Evolutionary conservation across 108 stramenopile species (phyloP), one percentile per base, ranked within the genome.

Genomic region (Cyclotella atomus): DNA sequence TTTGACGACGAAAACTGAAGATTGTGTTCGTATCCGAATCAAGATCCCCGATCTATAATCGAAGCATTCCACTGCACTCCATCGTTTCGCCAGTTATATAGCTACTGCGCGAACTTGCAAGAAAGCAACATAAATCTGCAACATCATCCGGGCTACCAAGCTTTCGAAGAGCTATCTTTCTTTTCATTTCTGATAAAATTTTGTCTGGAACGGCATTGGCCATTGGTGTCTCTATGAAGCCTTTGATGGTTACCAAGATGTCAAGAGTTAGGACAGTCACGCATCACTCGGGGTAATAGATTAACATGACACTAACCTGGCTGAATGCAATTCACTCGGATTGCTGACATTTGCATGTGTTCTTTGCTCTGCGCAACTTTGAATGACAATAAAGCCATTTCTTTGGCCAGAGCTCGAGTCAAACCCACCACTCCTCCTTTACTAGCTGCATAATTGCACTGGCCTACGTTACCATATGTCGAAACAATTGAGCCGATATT

Each of bases 191-290:
- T 17, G 71, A 50, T 28, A 81, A 34, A 50, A 87, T 79, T 35
- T 66, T 69, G 23, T 83, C 83, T 5, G 91, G 88, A 38, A 92
- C 84, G 5, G 84, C 81, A 35, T 82, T 60, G 2, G 85, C 61
- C 92, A 93, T 93, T 23, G 87, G 88, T 16, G 92, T 91, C 25
- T 89, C 83, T 56, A 91, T 88, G 36, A 91, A 93, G 20, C 92
- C 88, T 77, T n/a, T n/a, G n/a, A n/a, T n/a, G n/a, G n/a, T n/a
- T n/a, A n/a, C n/a, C n/a, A n/a, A n/a, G n/a, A n/a, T n/a, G n/a
- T n/a, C n/a, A n/a, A n/a, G n/a, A n/a, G n/a, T n/a, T n/a, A n/a
- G n/a, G n/a, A n/a, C n/a, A n/a, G n/a, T n/a, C n/a, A n/a, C n/a
- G n/a, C n/a, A n/a, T n/a, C n/a, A n/a, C n/a, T n/a, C n/a, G n/a